Evolutionary conservation across 768 basidiomycete species (phyloP), one percentile per base, ranked within the genome.

Genomic region (Russula virescens): DNA sequence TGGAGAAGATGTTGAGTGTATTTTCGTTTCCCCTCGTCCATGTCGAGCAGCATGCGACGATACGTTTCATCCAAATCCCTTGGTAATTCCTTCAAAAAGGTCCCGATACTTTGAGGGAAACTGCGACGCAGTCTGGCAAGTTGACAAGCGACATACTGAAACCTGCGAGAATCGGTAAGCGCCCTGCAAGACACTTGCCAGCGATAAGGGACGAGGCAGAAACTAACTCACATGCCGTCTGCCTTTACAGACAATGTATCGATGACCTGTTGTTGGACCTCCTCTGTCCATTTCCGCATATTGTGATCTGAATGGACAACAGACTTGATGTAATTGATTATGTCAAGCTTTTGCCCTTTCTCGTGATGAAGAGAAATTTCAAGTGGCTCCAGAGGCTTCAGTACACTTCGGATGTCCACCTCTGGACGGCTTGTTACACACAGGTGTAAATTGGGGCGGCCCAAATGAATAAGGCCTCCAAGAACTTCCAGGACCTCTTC

Each of bases 391-490:
- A 61, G 25, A 4, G 35, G 35, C 16, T 40, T 21, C 10, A 61
- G 53, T 7, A 40, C 26, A 1, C 1, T 31, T 14, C 38, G 46
- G n/a, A 61, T 61, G 28, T 61, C 60, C 1, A 28, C 23, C 53
- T 61, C 60, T 13, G 28, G 53, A 26, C 60, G 53, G 19, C 60
- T 61, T 0, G 60, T 28, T 0, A 49, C 53, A 10, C 60, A 61
- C 1, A 61, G 40, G 18, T 26, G 46, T 3, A 61, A 1, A 28
- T 34, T 21, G 2, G 53, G 16, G 28, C 31, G 8, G 2, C 40
- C 10, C 5, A 34, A 19, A 14, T 10, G 10, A 5, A 49, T 46
- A 14, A 61, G 43, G 6, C 55, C 60, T 10, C 25, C 18, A 2
- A 61, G 3, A 1, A 61, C 18, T 2, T 35, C 28, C 21, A 62